Percentiles rank a stretch among this genome's conserved stretches.
Evolutionary conservation across 179 eudicot genomes (phyloP).

Genomic region (Silene coronaria): DNA sequence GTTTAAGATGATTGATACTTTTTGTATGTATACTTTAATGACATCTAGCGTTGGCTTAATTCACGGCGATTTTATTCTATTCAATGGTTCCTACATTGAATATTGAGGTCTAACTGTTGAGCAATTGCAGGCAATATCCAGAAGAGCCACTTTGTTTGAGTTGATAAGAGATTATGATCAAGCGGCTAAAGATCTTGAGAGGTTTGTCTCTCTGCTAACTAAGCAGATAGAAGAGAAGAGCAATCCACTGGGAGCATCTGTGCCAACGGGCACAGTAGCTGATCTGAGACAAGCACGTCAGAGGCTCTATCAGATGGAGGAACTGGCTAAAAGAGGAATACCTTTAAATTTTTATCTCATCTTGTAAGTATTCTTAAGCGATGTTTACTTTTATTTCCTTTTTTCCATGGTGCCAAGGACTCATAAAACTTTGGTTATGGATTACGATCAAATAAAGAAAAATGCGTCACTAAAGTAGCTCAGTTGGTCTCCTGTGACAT

Average conservation of each 20-base stretch:
- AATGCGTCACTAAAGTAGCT: too few species aligned
- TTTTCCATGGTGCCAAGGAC: too few species aligned
- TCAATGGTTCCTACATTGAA: not conserved
- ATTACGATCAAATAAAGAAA: too few species aligned
- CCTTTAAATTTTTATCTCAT: constrained; percentile 66
- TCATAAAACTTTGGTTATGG: too few species aligned
- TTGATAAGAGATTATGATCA: constrained; percentile 87
- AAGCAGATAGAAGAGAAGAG: constrained; percentile 53
- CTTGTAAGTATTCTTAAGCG: constrained; percentile 43
- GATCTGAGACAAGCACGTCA: constrained; percentile 64
- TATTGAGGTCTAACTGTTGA: not conserved
- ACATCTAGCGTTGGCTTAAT: not conserved
- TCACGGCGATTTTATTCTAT: not conserved
- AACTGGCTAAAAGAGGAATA: constrained; percentile 53
- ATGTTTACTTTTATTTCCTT: too few species aligned
- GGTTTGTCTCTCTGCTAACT: constrained; percentile 53
- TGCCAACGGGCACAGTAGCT: constrained; percentile 25
- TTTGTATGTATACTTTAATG: not conserved
- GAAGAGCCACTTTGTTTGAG: constrained; percentile 90
- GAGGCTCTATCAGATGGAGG: constrained; percentile 58
- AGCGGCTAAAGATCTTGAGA: constrained; percentile 65
- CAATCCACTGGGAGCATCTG: constrained; percentile 22
- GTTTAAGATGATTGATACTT: not conserved
- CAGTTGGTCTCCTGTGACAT: too few species aligned
- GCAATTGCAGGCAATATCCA: constrained; percentile 67